Evolutionary conservation across 805 yeast species (phyloP), one percentile per base, ranked within the genome.

Genomic region (Ogataea pignaliae): DNA sequence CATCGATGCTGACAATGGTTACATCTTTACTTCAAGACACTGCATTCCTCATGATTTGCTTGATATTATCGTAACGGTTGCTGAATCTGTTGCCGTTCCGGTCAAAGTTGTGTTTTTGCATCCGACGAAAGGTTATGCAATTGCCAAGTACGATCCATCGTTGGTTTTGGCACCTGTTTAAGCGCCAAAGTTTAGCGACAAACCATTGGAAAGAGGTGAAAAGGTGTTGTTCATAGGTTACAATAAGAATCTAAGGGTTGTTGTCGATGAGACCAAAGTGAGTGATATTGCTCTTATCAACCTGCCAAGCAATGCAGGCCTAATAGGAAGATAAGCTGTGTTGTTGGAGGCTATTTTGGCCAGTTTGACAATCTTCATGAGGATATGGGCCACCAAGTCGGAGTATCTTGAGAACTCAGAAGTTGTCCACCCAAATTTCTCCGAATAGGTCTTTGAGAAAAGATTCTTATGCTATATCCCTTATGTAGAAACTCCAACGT

Each of bases 311-410:
- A 79, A 80, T 50, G 69, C 80, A 1, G 97, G 4, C 93, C 95
- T 9, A 96, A 91, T 58, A 73, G 98, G 47, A 83, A 80, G 60
- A 81, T 81, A 60, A 79, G 86, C 46, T 82, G 93, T 34, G 91
- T 96, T 95, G 79, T 89, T 31, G 98, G 98, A 3, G 98, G 97
- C 0, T 1, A 90, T 91, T 37, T 68, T 91, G 39, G 93, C 95
- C 0, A 89, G 95, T 4, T 71, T 91, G 45, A 81, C 90, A 39
- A 87, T 97, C 0, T 90, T 91, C 65, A 81, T 81, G 53, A 83
- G 73, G 54, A 80, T 90, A 83, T 86, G 96, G 91, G 79, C 88
- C 2, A 75, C 86, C 1, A 75, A 78, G 32, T 71, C 73, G 28
- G 93, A 86, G 54, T 90, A 84, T 70, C 77, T 76, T 42, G 97